A percentile compares a stretch with the other conserved stretches of the same genome.
These are phyloP conservation scores for Lecanicillium sp. DNA, from an alignment of 2,329 filamentous ascomycete genomes.

Conservation along the genomic window DNA sequence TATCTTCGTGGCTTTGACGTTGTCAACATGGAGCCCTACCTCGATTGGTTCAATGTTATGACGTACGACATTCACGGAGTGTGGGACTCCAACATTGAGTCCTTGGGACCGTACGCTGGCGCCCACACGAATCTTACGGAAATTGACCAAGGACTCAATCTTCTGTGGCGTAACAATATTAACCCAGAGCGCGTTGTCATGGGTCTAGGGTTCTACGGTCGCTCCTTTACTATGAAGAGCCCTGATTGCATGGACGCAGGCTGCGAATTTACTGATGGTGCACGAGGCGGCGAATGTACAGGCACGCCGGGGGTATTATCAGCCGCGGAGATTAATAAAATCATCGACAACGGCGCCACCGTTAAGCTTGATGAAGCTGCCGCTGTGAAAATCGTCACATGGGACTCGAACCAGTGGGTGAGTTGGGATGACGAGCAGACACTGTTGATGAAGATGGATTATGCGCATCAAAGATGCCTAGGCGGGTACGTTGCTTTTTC, in stretches of 20 bases:
- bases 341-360: too few relatives aligned
- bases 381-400: conserved; percentile 5
- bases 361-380: conserved; percentile 9
- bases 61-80: conserved; percentile 31
- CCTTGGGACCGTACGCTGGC: conserved; percentile 14
- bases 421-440: conserved; percentile 19
- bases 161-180: conserved; percentile 17
- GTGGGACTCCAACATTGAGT: conserved; percentile 16
- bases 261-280: conserved; percentile 10
- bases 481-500: too few relatives aligned
- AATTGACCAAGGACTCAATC: conserved; percentile 17
- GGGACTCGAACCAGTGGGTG: conserved; percentile 7
- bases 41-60: conserved; percentile 32
- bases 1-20: conserved; percentile 18
- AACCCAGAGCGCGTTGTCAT: conserved; percentile 18
- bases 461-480: conserved; percentile 15
- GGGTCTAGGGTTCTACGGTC: conserved; percentile 21
- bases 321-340: conserved; percentile 2
- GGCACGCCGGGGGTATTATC: conserved; percentile 3
- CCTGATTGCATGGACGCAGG: conserved; percentile 10
- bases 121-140: conserved; percentile 25
- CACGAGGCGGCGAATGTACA: conserved; percentile 8
- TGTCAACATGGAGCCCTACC: conserved; percentile 10
- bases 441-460: conserved; percentile 14
- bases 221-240: conserved; percentile 12